Evolutionary conservation across 2,329 filamentous ascomycete species (phyloP).

Genomic region (Canariomyces notabilis): DNA sequence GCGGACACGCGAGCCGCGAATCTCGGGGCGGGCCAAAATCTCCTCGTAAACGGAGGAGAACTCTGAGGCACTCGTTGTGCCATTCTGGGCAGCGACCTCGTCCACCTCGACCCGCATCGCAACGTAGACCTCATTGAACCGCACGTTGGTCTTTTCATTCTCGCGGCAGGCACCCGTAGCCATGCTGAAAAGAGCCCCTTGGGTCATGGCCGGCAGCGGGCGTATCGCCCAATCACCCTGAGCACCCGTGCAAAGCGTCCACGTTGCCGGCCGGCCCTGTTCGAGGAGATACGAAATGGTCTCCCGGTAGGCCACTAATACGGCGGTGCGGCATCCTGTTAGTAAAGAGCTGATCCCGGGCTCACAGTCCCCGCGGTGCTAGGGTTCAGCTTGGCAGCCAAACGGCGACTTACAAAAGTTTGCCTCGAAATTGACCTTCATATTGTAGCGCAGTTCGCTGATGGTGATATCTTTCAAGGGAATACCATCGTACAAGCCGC

Average conservation of each 20-base stretch:
- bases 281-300: conserved; percentile 32
- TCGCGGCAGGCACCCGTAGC: conserved; percentile 28
- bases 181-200: conserved; percentile 36
- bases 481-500: conserved; percentile 25
- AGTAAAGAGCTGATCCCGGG: not conserved
- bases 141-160: conserved; percentile 30
- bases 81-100: conserved; percentile 15
- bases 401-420: conserved; percentile 28
- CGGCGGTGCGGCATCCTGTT: not conserved
- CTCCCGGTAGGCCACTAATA: conserved; percentile 30
- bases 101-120: conserved; percentile 28
- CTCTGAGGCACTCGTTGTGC: conserved; percentile 6
- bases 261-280: conserved; percentile 28
- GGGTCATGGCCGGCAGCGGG: conserved; percentile 28
- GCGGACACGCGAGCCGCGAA: conserved; percentile 7
- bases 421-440: conserved; percentile 26
- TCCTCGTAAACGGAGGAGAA: conserved; percentile 14
- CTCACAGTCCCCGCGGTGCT: no score
- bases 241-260: conserved; percentile 32
- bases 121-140: conserved; percentile 38
- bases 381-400: no score
- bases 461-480: conserved; percentile 21
- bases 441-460: conserved; percentile 20
- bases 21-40: conserved; percentile 6
- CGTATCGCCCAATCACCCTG: conserved; percentile 25